phyloP scores from a whole-genome alignment of 352 stramenopile species.

The Phytophthora palmivora region DNA sequence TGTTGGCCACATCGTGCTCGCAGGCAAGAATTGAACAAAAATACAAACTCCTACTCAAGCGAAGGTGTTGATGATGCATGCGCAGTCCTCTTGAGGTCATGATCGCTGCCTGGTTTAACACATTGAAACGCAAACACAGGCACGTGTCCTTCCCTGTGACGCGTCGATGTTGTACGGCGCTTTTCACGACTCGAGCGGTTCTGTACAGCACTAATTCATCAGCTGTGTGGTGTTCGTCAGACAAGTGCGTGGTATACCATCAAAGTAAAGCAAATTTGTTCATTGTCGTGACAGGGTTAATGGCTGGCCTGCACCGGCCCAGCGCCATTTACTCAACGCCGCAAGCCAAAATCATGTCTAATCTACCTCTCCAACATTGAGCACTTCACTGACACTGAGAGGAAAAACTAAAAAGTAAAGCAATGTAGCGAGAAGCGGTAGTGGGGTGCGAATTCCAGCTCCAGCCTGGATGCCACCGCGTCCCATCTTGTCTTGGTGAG shows the following conservation, averaged over 20 bases:
- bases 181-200: background rate
- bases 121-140: constrained; percentile 19
- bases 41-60: constrained; percentile 34
- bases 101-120: constrained; percentile 19
- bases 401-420: constrained; percentile 43
- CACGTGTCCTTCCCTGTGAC: constrained; percentile 24
- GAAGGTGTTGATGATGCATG: constrained; percentile 2
- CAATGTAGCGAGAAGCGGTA: constrained; percentile 24
- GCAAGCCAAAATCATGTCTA: constrained; percentile 44
- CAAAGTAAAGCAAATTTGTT: constrained; percentile 24
- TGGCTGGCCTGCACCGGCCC: constrained; percentile 7
- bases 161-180: constrained; percentile 24
- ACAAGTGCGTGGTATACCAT: background rate
- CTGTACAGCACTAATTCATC: constrained; percentile 1
- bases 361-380: constrained; percentile 47
- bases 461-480: constrained; percentile 1
- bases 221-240: too few species aligned
- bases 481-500: constrained; percentile 19
- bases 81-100: constrained; percentile 1
- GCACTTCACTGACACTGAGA: constrained; percentile 57
- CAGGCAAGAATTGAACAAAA: constrained; percentile 31
- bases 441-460: background rate
- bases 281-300: constrained; percentile 16
- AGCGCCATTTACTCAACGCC: constrained; percentile 16
- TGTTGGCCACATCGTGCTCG: constrained; percentile 13